Base-by-base conservation (phyloP, 495 filamentous ascomycete genomes). In the Gamarada debralockiae region DNA sequence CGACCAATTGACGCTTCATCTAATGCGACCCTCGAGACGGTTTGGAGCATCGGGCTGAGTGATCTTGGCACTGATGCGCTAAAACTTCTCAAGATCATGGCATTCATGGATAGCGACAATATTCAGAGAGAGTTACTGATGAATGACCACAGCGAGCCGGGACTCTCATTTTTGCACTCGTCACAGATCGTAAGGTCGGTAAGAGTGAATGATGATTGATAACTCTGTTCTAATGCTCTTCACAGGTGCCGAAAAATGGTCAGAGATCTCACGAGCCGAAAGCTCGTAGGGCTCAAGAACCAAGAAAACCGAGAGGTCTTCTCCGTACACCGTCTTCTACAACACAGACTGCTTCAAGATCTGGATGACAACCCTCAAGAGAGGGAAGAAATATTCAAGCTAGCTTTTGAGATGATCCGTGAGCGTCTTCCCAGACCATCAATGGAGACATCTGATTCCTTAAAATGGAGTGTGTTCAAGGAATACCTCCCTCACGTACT, bases 51-150 rank as follows among this genome's bases (percentile, higher is more conserved):
- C 18, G 56, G 55, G 14, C 48, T 66, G 12, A 43, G 57, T n/a
- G 62, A 65, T 34, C 23, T 66, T 18, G 22, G 45, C 3, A 22
- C 31, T 6, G 53, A 60, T 25, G 48, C 56, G 24, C 50, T 55
- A 14, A 50, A 60, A 13, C 43, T 66, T 8, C 48, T 60, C 13
- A 52, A 65, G n/a, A 57, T 66, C n/a, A n/a, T 66, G 39, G 57
- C 62, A 6, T 66, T 62, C 43, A 29, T 66, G 0, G 52, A 62
- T 14, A 34, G 48, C 4, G 62, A 63, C 10, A 45, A 17, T 20
- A 60, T 66, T 7, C 62, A 33, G 10, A 57, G 57, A 34, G 53
- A 42, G n/a, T 53, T 66, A 31, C 31, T 66, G 9, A 55, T 59
- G 7, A 50, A 39, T 13, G 51, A 55, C 3, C 61, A 66, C 40